Percentiles rank a stretch among this genome's conserved stretches.
Conservation (phyloP, 2,329 filamentous ascomycete genomes). For the Thermoascus crustaceus region DNA sequence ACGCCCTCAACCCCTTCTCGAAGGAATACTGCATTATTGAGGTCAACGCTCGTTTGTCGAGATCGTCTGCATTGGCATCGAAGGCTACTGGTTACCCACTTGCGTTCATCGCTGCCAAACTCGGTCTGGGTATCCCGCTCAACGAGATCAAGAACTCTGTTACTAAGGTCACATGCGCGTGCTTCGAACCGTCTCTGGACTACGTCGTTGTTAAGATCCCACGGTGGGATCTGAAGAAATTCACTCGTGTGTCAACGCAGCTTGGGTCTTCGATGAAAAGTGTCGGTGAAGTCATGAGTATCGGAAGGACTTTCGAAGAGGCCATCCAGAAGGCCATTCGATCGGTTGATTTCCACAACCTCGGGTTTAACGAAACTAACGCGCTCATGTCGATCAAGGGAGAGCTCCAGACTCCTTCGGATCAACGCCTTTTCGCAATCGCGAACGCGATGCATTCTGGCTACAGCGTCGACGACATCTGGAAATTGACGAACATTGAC, state of each 20-base stretch:
- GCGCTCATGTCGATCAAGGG: constrained; percentile 93
- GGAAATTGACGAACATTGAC: constrained; percentile 97
- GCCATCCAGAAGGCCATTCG: constrained; percentile 98
- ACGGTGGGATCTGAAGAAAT: constrained; percentile 98
- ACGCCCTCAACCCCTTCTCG: constrained; percentile 90
- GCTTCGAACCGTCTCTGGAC: constrained; percentile 96
- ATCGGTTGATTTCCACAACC: constrained; percentile 87
- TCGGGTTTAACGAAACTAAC: constrained; percentile 86
- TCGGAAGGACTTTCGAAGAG: constrained; percentile 93
- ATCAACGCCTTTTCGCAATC: constrained; percentile 94
- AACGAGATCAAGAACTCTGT: constrained; percentile 97
- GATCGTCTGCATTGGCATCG: constrained; percentile 90
- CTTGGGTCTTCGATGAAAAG: constrained; percentile 99
- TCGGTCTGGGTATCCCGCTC: constrained; percentile 86
- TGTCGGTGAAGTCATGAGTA: constrained; percentile 98
- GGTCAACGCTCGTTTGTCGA: constrained; percentile 90
- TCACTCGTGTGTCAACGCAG: constrained; percentile 89
- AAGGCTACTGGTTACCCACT: constrained; percentile 96
- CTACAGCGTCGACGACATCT: constrained; percentile 93
- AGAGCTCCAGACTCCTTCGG: constrained; percentile 92
- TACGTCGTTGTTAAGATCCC: constrained; percentile 99
- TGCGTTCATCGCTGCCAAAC: constrained; percentile 93
- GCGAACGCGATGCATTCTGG: constrained; percentile 94
- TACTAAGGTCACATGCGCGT: constrained; percentile 90
- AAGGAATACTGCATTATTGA: constrained; percentile 98